Evolutionary conservation across 495 filamentous ascomycete species (phyloP).

Genomic region (Penicillium herquei): DNA sequence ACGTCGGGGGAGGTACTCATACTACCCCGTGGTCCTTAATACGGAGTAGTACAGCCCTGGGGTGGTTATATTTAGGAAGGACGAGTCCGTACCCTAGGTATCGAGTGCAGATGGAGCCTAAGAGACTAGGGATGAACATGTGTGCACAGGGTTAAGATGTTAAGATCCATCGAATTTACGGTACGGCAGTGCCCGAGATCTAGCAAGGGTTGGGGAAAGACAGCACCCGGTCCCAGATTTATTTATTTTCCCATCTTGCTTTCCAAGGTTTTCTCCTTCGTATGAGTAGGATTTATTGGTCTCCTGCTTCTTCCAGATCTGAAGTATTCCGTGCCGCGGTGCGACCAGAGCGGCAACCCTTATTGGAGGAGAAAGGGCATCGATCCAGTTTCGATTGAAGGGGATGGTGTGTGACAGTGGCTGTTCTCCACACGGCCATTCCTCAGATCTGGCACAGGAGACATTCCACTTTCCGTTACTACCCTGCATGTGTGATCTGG

Average conservation of each 20-base stretch:
- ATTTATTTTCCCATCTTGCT: neutral
- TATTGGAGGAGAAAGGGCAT: neutral
- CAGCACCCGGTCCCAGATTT: neutral
- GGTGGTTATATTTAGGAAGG: too few relatives aligned
- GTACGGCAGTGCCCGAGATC: conserved; percentile 15
- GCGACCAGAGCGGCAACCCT: neutral
- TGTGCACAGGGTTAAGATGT: neutral
- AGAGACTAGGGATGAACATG: too few relatives aligned
- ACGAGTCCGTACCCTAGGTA: too few relatives aligned
- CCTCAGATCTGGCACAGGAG: conserved; percentile 13
- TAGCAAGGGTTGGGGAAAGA: neutral
- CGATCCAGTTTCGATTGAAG: conserved; percentile 18
- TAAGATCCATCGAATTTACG: neutral
- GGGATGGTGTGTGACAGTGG: conserved; percentile 13
- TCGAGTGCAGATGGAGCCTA: too few relatives aligned
- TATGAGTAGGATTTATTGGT: too few relatives aligned
- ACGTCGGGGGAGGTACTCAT: conserved; percentile 5
- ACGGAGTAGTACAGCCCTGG: too few relatives aligned
- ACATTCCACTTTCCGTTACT: neutral
- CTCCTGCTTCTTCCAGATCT: conserved; percentile 3
- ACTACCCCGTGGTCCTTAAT: too few relatives aligned
- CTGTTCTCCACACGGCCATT: conserved; percentile 13
- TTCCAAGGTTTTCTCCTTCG: neutral
- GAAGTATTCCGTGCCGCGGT: neutral
- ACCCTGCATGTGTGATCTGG: neutral